phyloP scores from a whole-genome alignment of 106 monocot genomes.

The Amphibolis antarctica region DNA sequence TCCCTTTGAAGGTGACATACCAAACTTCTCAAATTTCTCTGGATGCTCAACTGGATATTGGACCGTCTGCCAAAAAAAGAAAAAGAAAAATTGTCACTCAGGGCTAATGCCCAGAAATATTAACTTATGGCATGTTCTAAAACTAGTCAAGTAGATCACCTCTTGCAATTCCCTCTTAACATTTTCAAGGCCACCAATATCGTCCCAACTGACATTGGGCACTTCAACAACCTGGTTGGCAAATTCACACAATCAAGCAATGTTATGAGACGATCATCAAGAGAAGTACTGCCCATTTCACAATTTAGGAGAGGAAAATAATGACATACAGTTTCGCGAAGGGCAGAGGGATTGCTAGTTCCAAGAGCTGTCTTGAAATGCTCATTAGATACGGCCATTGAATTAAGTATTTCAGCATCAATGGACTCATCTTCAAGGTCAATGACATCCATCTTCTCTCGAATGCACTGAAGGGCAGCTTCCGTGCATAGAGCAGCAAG shows the following conservation, averaged over 20 bases:
- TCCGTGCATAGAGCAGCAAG: constrained; percentile 25
- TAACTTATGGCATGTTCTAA: too few relatives aligned
- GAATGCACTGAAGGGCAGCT: constrained; percentile 23
- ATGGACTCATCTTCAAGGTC: constrained; percentile 24
- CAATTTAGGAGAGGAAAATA: neutral
- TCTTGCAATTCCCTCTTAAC: constrained; percentile 21
- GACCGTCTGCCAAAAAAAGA: constrained; percentile 23
- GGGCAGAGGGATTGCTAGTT: constrained; percentile 14
- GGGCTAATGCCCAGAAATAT: too few relatives aligned
- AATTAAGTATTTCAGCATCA: constrained; percentile 26
- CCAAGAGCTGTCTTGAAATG: constrained; percentile 21
- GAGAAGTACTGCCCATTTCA: neutral
- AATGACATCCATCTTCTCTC: constrained; percentile 27
- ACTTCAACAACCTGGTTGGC: constrained; percentile 16
- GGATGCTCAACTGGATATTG: constrained; percentile 27
- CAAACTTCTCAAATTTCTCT: constrained; percentile 31
- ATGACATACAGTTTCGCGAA: constrained; percentile 15
- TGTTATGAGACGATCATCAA: neutral
- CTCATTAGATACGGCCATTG: constrained; percentile 18
- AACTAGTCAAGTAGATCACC: neutral
- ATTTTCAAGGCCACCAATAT: constrained; percentile 21
- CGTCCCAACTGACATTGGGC: constrained; percentile 19
- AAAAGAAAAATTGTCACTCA: neutral
- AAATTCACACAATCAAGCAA: neutral
- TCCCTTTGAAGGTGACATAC: constrained; percentile 29